phyloP scores from a whole-genome alignment of 2,329 filamentous ascomycete genomes.

The Coniochaeta sp. region DNA sequence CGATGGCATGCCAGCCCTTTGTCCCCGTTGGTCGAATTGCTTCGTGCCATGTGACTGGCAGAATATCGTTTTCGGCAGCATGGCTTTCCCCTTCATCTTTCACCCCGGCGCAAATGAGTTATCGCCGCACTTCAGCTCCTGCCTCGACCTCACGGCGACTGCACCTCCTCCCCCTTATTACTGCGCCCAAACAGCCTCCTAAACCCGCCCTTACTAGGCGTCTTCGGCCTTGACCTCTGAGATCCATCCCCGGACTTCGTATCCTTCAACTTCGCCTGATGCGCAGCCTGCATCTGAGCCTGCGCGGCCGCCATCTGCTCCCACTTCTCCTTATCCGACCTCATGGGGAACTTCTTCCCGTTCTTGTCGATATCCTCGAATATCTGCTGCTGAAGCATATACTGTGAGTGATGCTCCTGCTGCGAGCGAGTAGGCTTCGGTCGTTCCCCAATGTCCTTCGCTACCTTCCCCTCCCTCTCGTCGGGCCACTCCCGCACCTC shows the following conservation, averaged over 20 bases:
- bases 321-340: neutral
- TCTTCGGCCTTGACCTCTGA: conserved; percentile 17
- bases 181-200: conserved; percentile 31
- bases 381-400: conserved; percentile 17
- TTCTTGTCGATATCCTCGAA: conserved; percentile 14
- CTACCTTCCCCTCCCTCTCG: conserved; percentile 10
- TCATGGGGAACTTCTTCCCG: neutral
- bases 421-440: conserved; percentile 9
- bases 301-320: conserved; percentile 6
- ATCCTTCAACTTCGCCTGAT: conserved; percentile 8
- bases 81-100: neutral
- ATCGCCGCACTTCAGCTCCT: no score
- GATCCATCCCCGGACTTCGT: conserved; percentile 13
- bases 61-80: no score
- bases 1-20: no score
- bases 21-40: no score
- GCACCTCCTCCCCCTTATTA: conserved; percentile 5
- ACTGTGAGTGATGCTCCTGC: conserved; percentile 16
- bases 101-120: no score
- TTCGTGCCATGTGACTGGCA: no score
- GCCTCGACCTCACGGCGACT: neutral
- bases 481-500: conserved; percentile 42
- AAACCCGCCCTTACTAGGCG: conserved; percentile 28
- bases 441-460: conserved; percentile 9
- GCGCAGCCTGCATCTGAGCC: no score